Percentiles rank a stretch among this genome's conserved stretches.
Evolutionary conservation across 1,139 yeast species (phyloP).

Genomic region (Groenewaldozyma auringiensis): DNA sequence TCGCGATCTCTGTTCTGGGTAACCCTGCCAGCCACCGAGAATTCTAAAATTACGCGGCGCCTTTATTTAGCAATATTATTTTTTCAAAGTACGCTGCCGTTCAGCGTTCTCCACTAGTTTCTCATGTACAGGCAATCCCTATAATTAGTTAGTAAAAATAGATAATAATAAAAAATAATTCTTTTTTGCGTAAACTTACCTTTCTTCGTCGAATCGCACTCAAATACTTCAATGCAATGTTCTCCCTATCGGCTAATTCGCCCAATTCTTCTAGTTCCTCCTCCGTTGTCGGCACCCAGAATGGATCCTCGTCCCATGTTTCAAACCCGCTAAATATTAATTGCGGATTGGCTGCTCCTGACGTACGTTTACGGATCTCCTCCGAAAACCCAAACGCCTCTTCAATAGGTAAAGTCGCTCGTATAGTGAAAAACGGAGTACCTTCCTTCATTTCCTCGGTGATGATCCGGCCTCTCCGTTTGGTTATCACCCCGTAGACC

Average conservation of each 20-base stretch:
- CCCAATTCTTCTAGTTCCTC: conserved; percentile 94
- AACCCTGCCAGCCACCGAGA: too few species aligned
- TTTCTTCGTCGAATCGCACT: conserved; percentile 74
- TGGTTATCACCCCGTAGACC: conserved; percentile 90
- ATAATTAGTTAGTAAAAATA: background rate
- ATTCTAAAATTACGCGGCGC: too few species aligned
- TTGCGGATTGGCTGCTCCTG: conserved; percentile 98
- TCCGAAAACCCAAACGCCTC: conserved; percentile 97
- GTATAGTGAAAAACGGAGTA: conserved; percentile 86
- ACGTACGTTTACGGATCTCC: conserved; percentile 84
- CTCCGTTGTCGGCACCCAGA: conserved; percentile 99
- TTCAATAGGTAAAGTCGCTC: conserved; percentile 81
- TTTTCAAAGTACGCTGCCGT: conserved; percentile 63
- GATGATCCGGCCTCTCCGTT: conserved; percentile 73
- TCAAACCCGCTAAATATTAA: conserved; percentile 86
- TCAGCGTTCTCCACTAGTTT: conserved; percentile 88
- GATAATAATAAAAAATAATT: background rate
- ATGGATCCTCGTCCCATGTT: conserved; percentile 83
- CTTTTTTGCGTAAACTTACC: conserved; percentile 42
- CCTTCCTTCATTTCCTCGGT: conserved; percentile 98
- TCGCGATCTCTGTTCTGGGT: too few species aligned
- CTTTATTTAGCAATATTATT: too few species aligned
- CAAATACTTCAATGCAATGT: conserved; percentile 81
- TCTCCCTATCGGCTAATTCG: conserved; percentile 86
- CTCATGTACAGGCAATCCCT: conserved; percentile 85